A percentile compares a stretch with the other conserved stretches of the same genome.
phyloP scores from a whole-genome alignment of 192 early-diverging fungal species.

The Lobosporangium transversale region DNA sequence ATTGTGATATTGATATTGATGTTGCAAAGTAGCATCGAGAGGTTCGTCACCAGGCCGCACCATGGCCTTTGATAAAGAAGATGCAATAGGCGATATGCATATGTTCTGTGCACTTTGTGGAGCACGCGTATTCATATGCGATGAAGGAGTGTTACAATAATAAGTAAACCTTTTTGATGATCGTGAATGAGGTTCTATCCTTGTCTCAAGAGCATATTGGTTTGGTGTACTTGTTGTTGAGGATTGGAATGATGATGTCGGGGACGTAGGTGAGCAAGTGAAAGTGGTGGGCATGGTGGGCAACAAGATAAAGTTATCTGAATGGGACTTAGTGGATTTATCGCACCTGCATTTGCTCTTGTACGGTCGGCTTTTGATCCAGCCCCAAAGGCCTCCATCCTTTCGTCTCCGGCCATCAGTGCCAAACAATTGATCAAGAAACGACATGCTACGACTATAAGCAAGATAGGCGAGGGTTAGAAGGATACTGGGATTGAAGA shows the following conservation, averaged over 20 bases:
- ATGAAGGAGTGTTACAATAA: too few relatives aligned
- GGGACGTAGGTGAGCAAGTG: slow-evolving; percentile 19
- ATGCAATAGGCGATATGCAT: too few relatives aligned
- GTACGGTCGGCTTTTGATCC: slow-evolving; percentile 39
- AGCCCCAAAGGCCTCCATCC: slow-evolving; percentile 40
- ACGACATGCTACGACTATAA: slow-evolving; percentile 24
- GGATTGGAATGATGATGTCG: slow-evolving; percentile 13
- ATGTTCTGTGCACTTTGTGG: too few relatives aligned
- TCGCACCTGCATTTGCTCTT: slow-evolving; percentile 12
- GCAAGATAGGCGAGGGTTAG: too few relatives aligned
- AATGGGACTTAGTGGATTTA: background rate
- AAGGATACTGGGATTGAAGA: too few relatives aligned
- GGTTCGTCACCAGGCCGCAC: too few relatives aligned
- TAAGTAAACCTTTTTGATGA: too few relatives aligned
- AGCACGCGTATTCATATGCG: too few relatives aligned
- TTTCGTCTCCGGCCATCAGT: slow-evolving; percentile 42
- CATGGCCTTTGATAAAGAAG: too few relatives aligned
- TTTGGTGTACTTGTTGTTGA: slow-evolving; percentile 1
- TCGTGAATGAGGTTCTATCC: too few relatives aligned
- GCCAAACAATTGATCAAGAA: slow-evolving; percentile 41
- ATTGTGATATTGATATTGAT: background rate
- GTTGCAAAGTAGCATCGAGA: too few relatives aligned
- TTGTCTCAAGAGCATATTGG: too few relatives aligned
- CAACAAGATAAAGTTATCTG: background rate
- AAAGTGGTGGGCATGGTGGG: background rate